Evolutionary conservation across 805 yeast genomes (phyloP).

Genomic region (Teunomyces kruisii): DNA sequence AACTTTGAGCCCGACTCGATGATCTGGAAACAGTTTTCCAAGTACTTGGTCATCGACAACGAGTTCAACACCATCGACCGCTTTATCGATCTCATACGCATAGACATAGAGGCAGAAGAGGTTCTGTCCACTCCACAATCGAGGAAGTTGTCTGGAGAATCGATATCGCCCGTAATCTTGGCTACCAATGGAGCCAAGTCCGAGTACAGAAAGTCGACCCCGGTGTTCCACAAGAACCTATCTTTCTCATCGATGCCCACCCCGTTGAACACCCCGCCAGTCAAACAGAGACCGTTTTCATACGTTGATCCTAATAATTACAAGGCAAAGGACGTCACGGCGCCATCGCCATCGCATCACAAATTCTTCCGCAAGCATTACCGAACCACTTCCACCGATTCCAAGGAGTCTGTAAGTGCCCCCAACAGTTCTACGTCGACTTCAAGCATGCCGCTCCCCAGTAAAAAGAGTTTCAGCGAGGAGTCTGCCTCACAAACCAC

Average conservation of each 20-base stretch:
- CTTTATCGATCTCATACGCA: conserved; percentile 49
- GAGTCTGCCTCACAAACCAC: background rate
- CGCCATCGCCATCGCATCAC: conserved; percentile 20
- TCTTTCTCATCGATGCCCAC: conserved; percentile 16
- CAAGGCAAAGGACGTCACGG: conserved; percentile 20
- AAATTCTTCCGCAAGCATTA: conserved; percentile 64
- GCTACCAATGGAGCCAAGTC: conserved; percentile 13
- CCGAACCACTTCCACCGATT: conserved; percentile 51
- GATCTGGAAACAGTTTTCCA: conserved; percentile 47
- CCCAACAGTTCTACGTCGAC: conserved; percentile 22
- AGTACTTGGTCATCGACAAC: conserved; percentile 37
- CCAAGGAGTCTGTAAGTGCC: conserved; percentile 5
- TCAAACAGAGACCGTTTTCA: conserved; percentile 38
- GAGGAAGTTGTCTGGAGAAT: conserved; percentile 17
- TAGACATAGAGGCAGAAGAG: conserved; percentile 11
- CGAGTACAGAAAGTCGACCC: conserved; percentile 34
- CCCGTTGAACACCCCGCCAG: conserved; percentile 10
- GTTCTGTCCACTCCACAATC: conserved; percentile 13
- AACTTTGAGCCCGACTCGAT: conserved; percentile 55
- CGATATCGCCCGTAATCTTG: conserved; percentile 12
- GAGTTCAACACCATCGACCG: conserved; percentile 55
- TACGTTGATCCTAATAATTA: conserved; percentile 32
- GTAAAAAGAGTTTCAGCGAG: background rate
- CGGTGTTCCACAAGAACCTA: conserved; percentile 25
- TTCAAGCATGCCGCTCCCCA: conserved; percentile 7